phyloP scores from a whole-genome alignment of 2,329 filamentous ascomycete species.

The Fusarium foetens region DNA sequence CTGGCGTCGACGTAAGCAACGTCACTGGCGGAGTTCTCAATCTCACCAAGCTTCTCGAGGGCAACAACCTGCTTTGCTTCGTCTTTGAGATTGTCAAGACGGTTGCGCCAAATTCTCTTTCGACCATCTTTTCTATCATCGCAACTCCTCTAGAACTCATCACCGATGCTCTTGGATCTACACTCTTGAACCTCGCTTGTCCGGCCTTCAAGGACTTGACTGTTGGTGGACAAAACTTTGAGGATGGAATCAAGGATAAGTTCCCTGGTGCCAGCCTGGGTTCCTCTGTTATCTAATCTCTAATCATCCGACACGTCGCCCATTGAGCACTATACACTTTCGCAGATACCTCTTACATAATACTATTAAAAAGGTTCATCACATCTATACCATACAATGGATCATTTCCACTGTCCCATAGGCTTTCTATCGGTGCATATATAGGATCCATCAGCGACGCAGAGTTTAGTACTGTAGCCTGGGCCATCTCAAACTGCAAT shows the following conservation, averaged over 20 bases:
- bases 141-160: not conserved
- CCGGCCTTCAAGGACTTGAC: slow-evolving; percentile 19
- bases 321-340: not conserved
- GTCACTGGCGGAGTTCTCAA: slow-evolving; percentile 17
- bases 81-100: slow-evolving; percentile 23
- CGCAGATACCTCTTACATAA: not conserved
- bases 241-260: not conserved
- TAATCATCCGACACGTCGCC: fast-evolving
- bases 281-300: not conserved
- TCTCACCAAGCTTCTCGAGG: slow-evolving; percentile 5
- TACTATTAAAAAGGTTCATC: slow-evolving; percentile 39
- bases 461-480: not conserved
- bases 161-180: not conserved
- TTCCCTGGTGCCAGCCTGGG: slow-evolving; percentile 10
- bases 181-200: slow-evolving; percentile 1
- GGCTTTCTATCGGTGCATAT: slow-evolving; percentile 17
- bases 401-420: slow-evolving; percentile 31
- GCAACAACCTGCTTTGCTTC: slow-evolving; percentile 22
- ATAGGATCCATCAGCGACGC: slow-evolving; percentile 1
- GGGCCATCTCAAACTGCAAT: not conserved
- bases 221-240: not conserved
- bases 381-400: slow-evolving; percentile 36
- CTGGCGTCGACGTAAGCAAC: slow-evolving; percentile 9
- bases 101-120: not conserved
- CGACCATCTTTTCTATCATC: slow-evolving; percentile 4